These are phyloP conservation scores for Hansenula anomala DNA, from an alignment of 1,139 yeast genomes.

Conservation along the genomic window DNA sequence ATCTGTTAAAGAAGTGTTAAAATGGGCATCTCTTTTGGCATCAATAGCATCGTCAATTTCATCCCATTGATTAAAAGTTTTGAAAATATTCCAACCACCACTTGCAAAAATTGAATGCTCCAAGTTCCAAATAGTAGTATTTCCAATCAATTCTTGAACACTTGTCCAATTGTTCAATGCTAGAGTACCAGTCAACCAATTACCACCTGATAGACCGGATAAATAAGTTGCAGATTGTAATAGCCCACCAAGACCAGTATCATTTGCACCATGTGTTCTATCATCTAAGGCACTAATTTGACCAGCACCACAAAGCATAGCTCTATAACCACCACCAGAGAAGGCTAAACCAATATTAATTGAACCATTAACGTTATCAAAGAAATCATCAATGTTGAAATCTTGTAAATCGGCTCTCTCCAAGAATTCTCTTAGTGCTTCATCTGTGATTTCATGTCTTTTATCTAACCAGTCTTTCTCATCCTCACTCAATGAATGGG, in stretches of 20 bases:
- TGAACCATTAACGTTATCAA: conserved; percentile 37
- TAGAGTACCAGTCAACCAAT: conserved; percentile 78
- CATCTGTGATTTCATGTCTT: conserved; percentile 50
- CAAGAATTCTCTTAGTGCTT: conserved; percentile 51
- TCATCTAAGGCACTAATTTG: conserved; percentile 74
- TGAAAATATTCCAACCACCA: conserved; percentile 65
- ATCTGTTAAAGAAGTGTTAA: conserved; percentile 75
- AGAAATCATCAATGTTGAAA: conserved; percentile 48
- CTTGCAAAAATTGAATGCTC: conserved; percentile 42
- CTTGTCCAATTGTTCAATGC: conserved; percentile 81
- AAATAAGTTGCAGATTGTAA: conserved; percentile 70
- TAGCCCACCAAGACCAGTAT: conserved; percentile 72
- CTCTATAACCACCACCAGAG: conserved; percentile 92
- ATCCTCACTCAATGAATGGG: conserved; percentile 22
- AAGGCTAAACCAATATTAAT: conserved; percentile 68
- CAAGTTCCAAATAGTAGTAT: conserved; percentile 64
- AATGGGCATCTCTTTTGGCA: conserved; percentile 71
- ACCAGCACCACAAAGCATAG: conserved; percentile 91
- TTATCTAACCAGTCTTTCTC: conserved; percentile 31
- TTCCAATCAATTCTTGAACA: conserved; percentile 50
- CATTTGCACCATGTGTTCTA: conserved; percentile 55
- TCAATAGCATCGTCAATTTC: conserved; percentile 48
- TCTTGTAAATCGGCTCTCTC: conserved; percentile 52
- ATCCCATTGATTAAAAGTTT: conserved; percentile 51
- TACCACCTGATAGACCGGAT: conserved; percentile 82